Percentiles rank a stretch among this genome's conserved stretches.
Evolutionary conservation across 305 asterid genomes (phyloP).

Genomic region (Fraxinus latifolia): DNA sequence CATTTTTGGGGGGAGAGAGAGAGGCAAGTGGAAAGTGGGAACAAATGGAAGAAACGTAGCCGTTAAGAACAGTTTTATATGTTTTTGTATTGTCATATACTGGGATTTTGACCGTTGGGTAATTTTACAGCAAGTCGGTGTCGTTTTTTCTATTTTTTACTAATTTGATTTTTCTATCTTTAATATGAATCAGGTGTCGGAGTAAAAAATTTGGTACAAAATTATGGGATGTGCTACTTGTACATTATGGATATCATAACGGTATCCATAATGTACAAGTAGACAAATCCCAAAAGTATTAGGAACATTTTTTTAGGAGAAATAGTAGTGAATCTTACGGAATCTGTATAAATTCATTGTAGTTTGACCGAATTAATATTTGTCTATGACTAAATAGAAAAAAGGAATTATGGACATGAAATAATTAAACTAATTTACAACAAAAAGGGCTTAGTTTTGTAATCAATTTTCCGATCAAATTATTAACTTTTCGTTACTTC

Average conservation of each 20-base stretch:
- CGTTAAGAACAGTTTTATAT: neutral
- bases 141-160: neutral
- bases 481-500: too few species aligned
- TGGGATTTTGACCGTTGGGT: neutral
- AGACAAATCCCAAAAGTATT: too few species aligned
- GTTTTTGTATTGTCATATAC: neutral
- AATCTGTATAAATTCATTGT: too few species aligned
- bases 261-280: too few species aligned
- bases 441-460: neutral
- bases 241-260: too few species aligned
- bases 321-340: neutral
- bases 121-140: neutral
- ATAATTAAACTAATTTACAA: too few species aligned
- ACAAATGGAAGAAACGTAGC: neutral
- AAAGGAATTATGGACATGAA: too few species aligned
- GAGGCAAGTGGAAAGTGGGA: neutral
- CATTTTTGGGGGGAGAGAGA: slow-evolving; percentile 18
- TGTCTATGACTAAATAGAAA: too few species aligned
- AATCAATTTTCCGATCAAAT: neutral
- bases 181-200: neutral
- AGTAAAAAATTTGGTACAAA: neutral
- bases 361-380: neutral
- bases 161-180: neutral
- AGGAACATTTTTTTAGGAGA: too few species aligned
- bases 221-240: too few species aligned